A percentile compares a stretch with the other conserved stretches of the same genome.
Conservation (phyloP, 1,284 basidiomycete genomes). For the Ceratobasidium sp. region DNA sequence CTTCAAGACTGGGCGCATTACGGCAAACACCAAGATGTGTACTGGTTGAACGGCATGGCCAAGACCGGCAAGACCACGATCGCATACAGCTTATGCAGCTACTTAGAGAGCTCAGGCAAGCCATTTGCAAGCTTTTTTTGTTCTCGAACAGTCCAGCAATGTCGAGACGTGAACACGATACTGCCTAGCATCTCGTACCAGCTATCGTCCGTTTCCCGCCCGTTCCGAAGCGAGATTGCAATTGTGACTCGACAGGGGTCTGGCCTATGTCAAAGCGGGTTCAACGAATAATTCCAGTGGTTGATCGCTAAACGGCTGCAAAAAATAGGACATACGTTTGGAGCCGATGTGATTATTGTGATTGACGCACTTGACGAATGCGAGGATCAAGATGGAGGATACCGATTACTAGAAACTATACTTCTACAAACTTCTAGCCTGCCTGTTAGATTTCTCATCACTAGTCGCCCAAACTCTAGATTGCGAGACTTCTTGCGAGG, state of each 20-base stretch:
- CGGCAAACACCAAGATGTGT: background rate
- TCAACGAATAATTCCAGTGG: too few relatives aligned
- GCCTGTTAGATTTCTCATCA: conserved; percentile 33
- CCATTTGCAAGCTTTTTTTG: conserved; percentile 16
- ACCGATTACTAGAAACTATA: background rate
- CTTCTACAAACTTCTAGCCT: background rate
- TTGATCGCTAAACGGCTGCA: too few relatives aligned
- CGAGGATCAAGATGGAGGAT: background rate
- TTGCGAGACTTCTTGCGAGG: background rate
- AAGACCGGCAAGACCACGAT: background rate
- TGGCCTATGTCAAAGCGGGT: too few relatives aligned
- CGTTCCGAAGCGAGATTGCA: too few relatives aligned
- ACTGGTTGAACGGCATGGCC: conserved; percentile 23
- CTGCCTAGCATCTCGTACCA: background rate
- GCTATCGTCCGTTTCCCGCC: background rate
- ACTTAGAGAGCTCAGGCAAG: background rate
- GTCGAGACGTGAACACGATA: background rate
- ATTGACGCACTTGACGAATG: conserved; percentile 43
- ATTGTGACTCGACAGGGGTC: too few relatives aligned
- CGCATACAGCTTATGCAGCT: background rate
- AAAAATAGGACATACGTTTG: background rate
- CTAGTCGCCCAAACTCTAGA: conserved; percentile 28
- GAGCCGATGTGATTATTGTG: conserved; percentile 4
- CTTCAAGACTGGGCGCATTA: background rate
- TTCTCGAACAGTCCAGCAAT: background rate